phyloP scores from a whole-genome alignment of 2,329 filamentous ascomycete species.

The Alternaria sp. region DNA sequence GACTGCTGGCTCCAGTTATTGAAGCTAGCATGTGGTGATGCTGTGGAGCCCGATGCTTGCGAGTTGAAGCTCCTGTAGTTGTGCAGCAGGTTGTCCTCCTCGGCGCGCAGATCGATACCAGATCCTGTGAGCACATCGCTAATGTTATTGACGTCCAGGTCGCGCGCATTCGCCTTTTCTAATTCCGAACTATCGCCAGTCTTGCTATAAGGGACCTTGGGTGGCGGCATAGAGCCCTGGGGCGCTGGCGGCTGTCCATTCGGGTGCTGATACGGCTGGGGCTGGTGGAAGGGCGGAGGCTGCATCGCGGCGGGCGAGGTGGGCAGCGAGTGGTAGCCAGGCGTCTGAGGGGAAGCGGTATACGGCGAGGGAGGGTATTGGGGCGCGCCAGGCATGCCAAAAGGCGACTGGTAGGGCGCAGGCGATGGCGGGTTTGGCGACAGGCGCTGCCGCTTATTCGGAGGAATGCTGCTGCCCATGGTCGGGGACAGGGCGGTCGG shows the following conservation, averaged over 20 bases:
- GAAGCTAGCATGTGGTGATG: slow-evolving; percentile 55
- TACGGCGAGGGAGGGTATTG: slow-evolving; percentile 48
- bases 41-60: slow-evolving; percentile 41
- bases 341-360: slow-evolving; percentile 40
- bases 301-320: slow-evolving; percentile 40
- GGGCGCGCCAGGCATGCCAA: slow-evolving; percentile 52
- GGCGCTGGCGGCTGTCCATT: slow-evolving; percentile 30
- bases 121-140: slow-evolving; percentile 84
- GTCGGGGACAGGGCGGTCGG: slow-evolving; percentile 59
- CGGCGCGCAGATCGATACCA: slow-evolving; percentile 84
- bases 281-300: slow-evolving; percentile 57
- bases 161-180: slow-evolving; percentile 62
- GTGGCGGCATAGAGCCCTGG: slow-evolving; percentile 64
- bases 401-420: slow-evolving; percentile 51
- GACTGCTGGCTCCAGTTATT: slow-evolving; percentile 52
- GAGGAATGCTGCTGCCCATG: slow-evolving; percentile 58
- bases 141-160: slow-evolving; percentile 71
- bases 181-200: slow-evolving; percentile 49
- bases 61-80: slow-evolving; percentile 62
- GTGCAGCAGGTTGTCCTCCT: slow-evolving; percentile 80
- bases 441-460: slow-evolving; percentile 74
- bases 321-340: slow-evolving; percentile 39
- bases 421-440: slow-evolving; percentile 70
- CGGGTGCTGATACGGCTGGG: slow-evolving; percentile 52
- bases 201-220: slow-evolving; percentile 64